Evolutionary conservation across 176 grass and related monocot genomes (phyloP), one percentile per base, ranked within the genome.

Genomic region (Carex parvula): DNA sequence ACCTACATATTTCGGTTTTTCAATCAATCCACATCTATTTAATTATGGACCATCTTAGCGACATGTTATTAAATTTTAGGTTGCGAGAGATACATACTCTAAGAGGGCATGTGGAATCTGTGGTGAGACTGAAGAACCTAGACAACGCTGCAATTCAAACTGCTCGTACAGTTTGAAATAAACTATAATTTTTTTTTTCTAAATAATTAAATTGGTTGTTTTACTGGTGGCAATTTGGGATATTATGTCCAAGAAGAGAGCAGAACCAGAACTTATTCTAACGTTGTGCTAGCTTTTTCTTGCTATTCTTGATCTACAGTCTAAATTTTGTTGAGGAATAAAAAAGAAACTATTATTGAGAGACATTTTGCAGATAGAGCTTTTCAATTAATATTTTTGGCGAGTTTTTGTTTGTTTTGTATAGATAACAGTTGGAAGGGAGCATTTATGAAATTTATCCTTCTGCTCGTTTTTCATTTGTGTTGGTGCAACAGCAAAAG

Each of bases 111-210:
- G 58, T 96, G 30, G 83, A 92, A 74, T 96, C 91, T 11, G 85
- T 89, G 39, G 80, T 87, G 86, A 90, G 79, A 81, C 61, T 97
- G 72, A 93, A 91, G 86, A 89, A 85, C 22, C 68, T 75, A 29
- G 62, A 91, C 57, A 50, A 75, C 9, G 56, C 64, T 20, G 39
- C 60, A 22, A 67, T 88, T 77, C 87, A 87, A 20, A 72, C 52
- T 14, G 81, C 85, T 79, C 91, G 85, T 17, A 85, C 91, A 3
- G 86, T 93, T 32, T 93, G 84, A 90, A 54, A 54, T 13, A 75
- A 75, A 29, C 2, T 67, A 15, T 13, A 66, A 11, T 29, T 10
- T 44, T 41, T 11, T 71, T 44, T 42, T 41, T 2, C 2, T 44
- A 71, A 71, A 44, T 71, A 71, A 71, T 73, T 48, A 50, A 74